These are phyloP conservation scores for Candida glucosophila DNA, from an alignment of 1,139 yeast species.

Conservation along the genomic window DNA sequence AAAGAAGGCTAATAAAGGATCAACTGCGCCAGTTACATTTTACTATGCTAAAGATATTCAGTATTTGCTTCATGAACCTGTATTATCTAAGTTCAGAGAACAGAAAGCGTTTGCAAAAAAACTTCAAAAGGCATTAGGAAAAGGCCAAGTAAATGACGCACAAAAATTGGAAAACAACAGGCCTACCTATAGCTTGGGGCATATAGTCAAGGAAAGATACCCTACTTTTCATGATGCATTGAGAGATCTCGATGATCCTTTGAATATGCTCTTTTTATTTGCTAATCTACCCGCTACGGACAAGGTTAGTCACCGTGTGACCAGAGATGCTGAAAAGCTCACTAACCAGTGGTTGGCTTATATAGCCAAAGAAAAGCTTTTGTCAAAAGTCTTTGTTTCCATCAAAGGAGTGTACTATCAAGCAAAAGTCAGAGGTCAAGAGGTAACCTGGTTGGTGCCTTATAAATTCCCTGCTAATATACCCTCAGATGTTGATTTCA, in stretches of 20 bases:
- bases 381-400: constrained; percentile 88
- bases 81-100: constrained; percentile 83
- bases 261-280: constrained; percentile 88
- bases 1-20: constrained; percentile 95
- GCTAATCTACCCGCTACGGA: constrained; percentile 94
- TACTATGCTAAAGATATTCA: constrained; percentile 92
- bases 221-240: constrained; percentile 90
- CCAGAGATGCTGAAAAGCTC: constrained; percentile 76
- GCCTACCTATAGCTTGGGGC: constrained; percentile 81
- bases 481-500: constrained; percentile 90
- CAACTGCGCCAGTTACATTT: constrained; percentile 92
- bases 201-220: constrained; percentile 87
- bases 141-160: constrained; percentile 88
- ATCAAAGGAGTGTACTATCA: constrained; percentile 96
- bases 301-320: constrained; percentile 67
- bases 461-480: constrained; percentile 93
- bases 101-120: constrained; percentile 92
- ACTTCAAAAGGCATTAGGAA: constrained; percentile 81
- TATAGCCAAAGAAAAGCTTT: constrained; percentile 73
- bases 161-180: constrained; percentile 73
- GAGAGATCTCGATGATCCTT: constrained; percentile 90
- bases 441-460: constrained; percentile 92
- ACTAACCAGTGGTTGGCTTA: constrained; percentile 95
- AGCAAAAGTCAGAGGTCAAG: constrained; percentile 86
- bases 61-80: constrained; percentile 92